phyloP scores from a whole-genome alignment of 352 stramenopile species.

The Pythium oligandrum region DNA sequence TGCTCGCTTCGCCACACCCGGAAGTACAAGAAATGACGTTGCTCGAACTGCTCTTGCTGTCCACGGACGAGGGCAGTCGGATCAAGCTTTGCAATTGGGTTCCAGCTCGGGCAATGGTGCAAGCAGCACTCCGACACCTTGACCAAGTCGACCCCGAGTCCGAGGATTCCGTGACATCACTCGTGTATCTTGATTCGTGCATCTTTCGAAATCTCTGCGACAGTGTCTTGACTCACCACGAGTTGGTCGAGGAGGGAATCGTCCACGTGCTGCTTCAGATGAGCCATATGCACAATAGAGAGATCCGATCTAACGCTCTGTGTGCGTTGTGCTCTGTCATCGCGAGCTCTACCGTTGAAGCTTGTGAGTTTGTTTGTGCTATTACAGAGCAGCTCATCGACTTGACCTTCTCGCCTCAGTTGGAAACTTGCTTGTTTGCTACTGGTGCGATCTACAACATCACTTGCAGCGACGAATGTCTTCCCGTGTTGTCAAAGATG shows the following conservation, averaged over 20 bases:
- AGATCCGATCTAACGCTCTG: slow-evolving; percentile 64
- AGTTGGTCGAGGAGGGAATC: slow-evolving; percentile 51
- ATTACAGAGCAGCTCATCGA: slow-evolving; percentile 51
- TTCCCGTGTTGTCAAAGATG: slow-evolving; percentile 40
- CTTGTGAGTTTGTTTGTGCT: slow-evolving; percentile 40
- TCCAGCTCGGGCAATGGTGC: slow-evolving; percentile 35
- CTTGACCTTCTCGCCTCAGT: slow-evolving; percentile 25
- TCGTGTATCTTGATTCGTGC: slow-evolving; percentile 61
- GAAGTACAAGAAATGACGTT: slow-evolving; percentile 53
- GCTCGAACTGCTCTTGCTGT: slow-evolving; percentile 47
- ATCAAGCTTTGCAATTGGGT: slow-evolving; percentile 75
- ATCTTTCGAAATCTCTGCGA: slow-evolving; percentile 70
- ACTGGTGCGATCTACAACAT: slow-evolving; percentile 74
- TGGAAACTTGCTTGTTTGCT: slow-evolving; percentile 43
- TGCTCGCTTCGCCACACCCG: slow-evolving; percentile 29
- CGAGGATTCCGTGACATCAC: not conserved
- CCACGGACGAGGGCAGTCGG: slow-evolving; percentile 53
- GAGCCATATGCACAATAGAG: slow-evolving; percentile 37
- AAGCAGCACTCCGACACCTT: slow-evolving; percentile 24
- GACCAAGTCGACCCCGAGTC: slow-evolving; percentile 5
- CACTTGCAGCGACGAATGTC: slow-evolving; percentile 57
- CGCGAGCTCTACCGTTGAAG: slow-evolving; percentile 50
- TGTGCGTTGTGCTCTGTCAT: slow-evolving; percentile 64
- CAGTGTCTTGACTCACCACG: slow-evolving; percentile 66
- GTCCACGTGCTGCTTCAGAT: slow-evolving; percentile 60